Evolutionary conservation across 1,139 yeast species (phyloP).

Genomic region (Hansenula sp.): DNA sequence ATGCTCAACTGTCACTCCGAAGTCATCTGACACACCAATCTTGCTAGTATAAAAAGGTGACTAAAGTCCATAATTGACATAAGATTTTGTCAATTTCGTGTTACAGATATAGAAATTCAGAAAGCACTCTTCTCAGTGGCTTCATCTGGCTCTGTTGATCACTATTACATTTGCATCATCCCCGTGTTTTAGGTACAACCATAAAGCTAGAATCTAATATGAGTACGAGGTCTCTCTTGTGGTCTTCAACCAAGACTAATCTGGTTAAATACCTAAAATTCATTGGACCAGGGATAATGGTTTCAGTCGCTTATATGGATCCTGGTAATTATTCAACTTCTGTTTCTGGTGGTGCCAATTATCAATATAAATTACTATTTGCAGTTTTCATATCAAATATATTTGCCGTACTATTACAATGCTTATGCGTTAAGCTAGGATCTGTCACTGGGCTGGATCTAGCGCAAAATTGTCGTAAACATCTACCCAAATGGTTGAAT

Average conservation of each 20-base stretch:
- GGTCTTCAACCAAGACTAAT: background rate
- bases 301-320: constrained; percentile 94
- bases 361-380: constrained; percentile 77
- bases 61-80: too few species aligned
- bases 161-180: background rate
- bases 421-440: constrained; percentile 80
- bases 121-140: too few species aligned
- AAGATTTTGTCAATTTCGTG: background rate
- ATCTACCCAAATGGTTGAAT: constrained; percentile 61
- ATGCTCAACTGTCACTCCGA: too few species aligned
- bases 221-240: background rate
- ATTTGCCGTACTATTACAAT: constrained; percentile 82
- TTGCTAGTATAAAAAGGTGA: too few species aligned
- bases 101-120: too few species aligned
- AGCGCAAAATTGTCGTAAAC: constrained; percentile 80
- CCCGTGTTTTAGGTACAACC: too few species aligned
- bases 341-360: constrained; percentile 89
- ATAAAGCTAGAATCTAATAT: too few species aligned
- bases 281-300: constrained; percentile 92
- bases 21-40: background rate
- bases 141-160: too few species aligned
- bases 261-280: constrained; percentile 56
- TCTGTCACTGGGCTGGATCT: constrained; percentile 87
- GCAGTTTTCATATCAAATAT: constrained; percentile 77
- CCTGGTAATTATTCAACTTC: constrained; percentile 97